Conservation (phyloP, 2,329 filamentous ascomycete species). For the Orbilia quercus region DNA sequence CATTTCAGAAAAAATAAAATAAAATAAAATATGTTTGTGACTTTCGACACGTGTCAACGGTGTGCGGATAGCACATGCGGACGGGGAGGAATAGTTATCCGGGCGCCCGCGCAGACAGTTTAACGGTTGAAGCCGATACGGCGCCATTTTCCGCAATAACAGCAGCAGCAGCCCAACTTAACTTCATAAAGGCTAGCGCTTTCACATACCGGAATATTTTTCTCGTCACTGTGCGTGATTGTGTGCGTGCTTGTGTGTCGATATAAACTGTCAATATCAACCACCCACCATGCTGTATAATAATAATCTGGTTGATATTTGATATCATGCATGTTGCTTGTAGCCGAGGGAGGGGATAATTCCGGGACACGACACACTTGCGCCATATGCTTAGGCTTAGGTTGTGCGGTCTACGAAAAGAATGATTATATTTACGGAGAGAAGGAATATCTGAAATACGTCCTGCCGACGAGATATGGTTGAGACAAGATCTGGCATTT, state of each 20-base stretch:
- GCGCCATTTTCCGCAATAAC: conserved; percentile 19
- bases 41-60: conserved; percentile 48
- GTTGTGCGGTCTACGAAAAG: too few relatives aligned
- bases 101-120: not conserved
- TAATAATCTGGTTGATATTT: not conserved
- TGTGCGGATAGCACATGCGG: conserved; percentile 21
- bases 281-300: not conserved
- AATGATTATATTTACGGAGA: too few relatives aligned
- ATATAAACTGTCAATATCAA: not conserved
- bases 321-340: not conserved
- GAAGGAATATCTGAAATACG: not conserved
- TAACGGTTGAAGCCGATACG: conserved; percentile 37
- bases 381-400: conserved; percentile 7
- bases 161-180: too few relatives aligned
- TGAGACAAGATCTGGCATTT: too few relatives aligned
- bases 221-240: too few relatives aligned
- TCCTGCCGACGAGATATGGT: conserved; percentile 9
- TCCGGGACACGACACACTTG: conserved; percentile 7
- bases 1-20: too few relatives aligned
- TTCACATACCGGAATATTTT: too few relatives aligned
- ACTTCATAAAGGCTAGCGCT: too few relatives aligned
- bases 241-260: too few relatives aligned
- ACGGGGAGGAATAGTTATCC: conserved; percentile 2
- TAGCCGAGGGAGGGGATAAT: conserved; percentile 14
- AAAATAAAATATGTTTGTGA: not conserved